These are phyloP conservation scores for Alternaria tenuissima DNA, from an alignment of 2,329 filamentous ascomycete species.

Conservation along the genomic window DNA sequence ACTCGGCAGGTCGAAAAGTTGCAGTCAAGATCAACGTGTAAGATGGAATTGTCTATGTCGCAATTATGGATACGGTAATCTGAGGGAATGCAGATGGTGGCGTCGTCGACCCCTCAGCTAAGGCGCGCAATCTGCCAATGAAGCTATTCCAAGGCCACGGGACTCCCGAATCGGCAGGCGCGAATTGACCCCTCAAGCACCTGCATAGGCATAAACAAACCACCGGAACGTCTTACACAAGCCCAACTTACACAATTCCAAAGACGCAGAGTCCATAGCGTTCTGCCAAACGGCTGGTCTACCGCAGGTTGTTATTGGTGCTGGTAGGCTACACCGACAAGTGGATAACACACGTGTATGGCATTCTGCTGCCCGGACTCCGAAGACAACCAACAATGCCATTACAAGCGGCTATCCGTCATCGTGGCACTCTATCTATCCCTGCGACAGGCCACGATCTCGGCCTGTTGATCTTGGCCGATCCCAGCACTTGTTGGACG, in stretches of 20 bases:
- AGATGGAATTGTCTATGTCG: background rate
- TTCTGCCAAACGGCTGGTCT: conserved; percentile 13
- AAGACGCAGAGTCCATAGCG: conserved; percentile 13
- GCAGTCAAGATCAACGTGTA: background rate
- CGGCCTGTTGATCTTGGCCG: conserved; percentile 26
- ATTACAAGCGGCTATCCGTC: conserved; percentile 7
- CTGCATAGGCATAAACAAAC: conserved; percentile 18
- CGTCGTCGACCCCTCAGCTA: conserved; percentile 11
- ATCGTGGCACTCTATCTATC: conserved; percentile 4
- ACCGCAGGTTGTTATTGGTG: conserved; percentile 20
- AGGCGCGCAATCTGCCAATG: conserved; percentile 14
- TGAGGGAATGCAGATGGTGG: conserved; percentile 14
- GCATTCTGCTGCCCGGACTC: conserved; percentile 10
- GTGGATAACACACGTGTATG: conserved; percentile 3
- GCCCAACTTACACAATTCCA: conserved; percentile 3
- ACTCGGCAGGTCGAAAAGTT: background rate
- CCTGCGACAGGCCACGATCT: conserved; percentile 23
- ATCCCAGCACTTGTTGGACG: conserved; percentile 17
- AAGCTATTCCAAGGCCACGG: conserved; percentile 10
- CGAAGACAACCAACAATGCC: conserved; percentile 8
- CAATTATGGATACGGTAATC: background rate
- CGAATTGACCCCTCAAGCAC: conserved; percentile 25
- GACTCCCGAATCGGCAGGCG: conserved; percentile 27
- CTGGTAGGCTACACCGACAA: conserved; percentile 3
- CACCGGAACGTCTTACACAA: conserved; percentile 8